Conservation (phyloP, 2,329 filamentous ascomycete genomes). For the Dissoconium aciculare region DNA sequence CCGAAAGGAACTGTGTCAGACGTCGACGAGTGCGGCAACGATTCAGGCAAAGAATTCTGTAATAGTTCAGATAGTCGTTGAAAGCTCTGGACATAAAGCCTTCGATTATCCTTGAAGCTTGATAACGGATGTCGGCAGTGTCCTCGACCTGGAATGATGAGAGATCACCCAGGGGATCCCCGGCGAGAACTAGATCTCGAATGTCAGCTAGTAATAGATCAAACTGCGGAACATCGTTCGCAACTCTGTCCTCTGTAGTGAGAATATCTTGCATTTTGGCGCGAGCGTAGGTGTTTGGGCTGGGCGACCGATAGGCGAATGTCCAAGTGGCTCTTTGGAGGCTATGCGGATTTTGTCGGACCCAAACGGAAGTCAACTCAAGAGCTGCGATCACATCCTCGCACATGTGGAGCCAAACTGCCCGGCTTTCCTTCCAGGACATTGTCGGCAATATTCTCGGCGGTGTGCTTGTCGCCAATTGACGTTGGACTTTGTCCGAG, state of each 20-base stretch:
- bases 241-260: slow-evolving; percentile 58
- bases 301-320: slow-evolving; percentile 52
- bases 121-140: slow-evolving; percentile 56
- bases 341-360: slow-evolving; percentile 13
- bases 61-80: slow-evolving; percentile 62
- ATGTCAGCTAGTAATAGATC: slow-evolving; percentile 69
- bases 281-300: slow-evolving; percentile 71
- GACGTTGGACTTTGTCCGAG: slow-evolving; percentile 79
- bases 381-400: slow-evolving; percentile 50
- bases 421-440: slow-evolving; percentile 54
- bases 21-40: slow-evolving; percentile 76
- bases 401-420: slow-evolving; percentile 54
- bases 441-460: slow-evolving; percentile 77
- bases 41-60: slow-evolving; percentile 78
- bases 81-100: slow-evolving; percentile 40
- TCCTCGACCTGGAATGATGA: slow-evolving; percentile 63
- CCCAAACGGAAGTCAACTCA: slow-evolving; percentile 9
- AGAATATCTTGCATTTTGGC: slow-evolving; percentile 38
- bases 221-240: slow-evolving; percentile 50
- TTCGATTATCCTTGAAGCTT: slow-evolving; percentile 61
- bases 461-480: slow-evolving; percentile 82
- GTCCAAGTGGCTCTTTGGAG: slow-evolving; percentile 35
- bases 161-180: slow-evolving; percentile 54
- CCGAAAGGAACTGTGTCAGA: slow-evolving; percentile 67
- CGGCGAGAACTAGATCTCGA: slow-evolving; percentile 59